A percentile compares a stretch with the other conserved stretches of the same genome.
Conservation (phyloP, 306 rosid species). For the Rosa multiflora region DNA sequence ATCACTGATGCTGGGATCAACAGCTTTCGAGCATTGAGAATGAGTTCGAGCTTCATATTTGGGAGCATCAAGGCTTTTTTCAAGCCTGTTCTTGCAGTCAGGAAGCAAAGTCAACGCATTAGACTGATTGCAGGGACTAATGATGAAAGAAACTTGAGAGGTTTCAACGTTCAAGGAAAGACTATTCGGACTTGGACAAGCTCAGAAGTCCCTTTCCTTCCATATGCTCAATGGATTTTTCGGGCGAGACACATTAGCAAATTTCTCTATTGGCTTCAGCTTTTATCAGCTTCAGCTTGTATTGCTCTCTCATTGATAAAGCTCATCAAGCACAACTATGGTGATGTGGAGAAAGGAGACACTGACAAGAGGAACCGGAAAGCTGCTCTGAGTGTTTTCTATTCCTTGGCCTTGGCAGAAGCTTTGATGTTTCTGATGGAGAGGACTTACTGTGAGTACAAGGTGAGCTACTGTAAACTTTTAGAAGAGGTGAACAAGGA, state of each 20-base stretch:
- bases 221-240: slow-evolving; percentile 71
- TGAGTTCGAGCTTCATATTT: slow-evolving; percentile 45
- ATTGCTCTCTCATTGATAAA: slow-evolving; percentile 67
- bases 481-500: slow-evolving; percentile 72
- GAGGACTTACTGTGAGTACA: slow-evolving; percentile 87
- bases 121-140: slow-evolving; percentile 32
- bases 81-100: slow-evolving; percentile 38
- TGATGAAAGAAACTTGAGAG: slow-evolving; percentile 15
- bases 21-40: slow-evolving; percentile 53
- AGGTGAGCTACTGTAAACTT: slow-evolving; percentile 54
- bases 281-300: slow-evolving; percentile 82
- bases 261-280: slow-evolving; percentile 92
- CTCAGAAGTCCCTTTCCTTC: slow-evolving; percentile 82
- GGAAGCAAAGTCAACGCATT: slow-evolving; percentile 23
- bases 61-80: slow-evolving; percentile 38
- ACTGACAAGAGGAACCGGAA: slow-evolving; percentile 71
- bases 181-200: slow-evolving; percentile 66
- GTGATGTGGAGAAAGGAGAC: slow-evolving; percentile 73
- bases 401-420: slow-evolving; percentile 80
- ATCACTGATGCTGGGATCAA: slow-evolving; percentile 61
- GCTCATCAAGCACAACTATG: slow-evolving; percentile 65
- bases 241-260: slow-evolving; percentile 65
- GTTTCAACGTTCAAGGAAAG: slow-evolving; percentile 39
- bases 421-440: slow-evolving; percentile 80
- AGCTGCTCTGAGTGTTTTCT: slow-evolving; percentile 72